phyloP scores from a whole-genome alignment of 257 asterid genomes.

The Gentiana macrophylla region DNA sequence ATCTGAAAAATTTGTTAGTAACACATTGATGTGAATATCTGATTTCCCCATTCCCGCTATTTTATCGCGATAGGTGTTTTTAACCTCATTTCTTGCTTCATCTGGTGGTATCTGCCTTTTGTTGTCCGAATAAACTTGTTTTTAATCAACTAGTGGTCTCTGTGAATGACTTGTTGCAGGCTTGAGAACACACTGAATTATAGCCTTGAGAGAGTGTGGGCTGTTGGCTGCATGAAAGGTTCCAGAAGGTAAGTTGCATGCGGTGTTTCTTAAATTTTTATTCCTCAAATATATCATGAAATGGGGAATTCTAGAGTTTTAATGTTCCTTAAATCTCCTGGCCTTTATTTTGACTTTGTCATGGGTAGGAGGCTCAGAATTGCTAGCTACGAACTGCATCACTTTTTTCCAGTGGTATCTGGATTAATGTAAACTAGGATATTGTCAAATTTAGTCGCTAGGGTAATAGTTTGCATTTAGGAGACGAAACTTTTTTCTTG shows the following conservation, averaged over 20 bases:
- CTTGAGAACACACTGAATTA: conserved; percentile 92
- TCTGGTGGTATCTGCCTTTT: background rate
- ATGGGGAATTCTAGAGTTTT: background rate
- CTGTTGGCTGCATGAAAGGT: conserved; percentile 82
- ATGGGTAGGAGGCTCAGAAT: background rate
- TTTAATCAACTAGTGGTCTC: background rate
- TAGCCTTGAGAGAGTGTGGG: conserved; percentile 99
- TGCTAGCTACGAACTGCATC: background rate
- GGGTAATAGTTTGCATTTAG: background rate
- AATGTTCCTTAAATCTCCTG: background rate
- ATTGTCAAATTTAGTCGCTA: background rate
- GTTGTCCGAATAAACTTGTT: too few species aligned
- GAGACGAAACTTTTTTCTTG: too few species aligned
- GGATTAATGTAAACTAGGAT: background rate
- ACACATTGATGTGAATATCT: too few species aligned
- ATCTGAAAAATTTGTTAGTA: too few species aligned
- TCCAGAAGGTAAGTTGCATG: conserved; percentile 65
- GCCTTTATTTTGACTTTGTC: background rate
- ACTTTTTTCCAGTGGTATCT: background rate
- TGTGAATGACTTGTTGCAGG: conserved; percentile 33
- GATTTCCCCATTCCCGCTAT: background rate
- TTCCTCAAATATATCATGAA: background rate
- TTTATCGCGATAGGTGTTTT: background rate
- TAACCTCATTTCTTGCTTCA: background rate
- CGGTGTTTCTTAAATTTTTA: conserved; percentile 10